A percentile compares a stretch with the other conserved stretches of the same genome.
Conservation (phyloP, 441 rosid species). For the Cnidoscolus chayamansa region DNA sequence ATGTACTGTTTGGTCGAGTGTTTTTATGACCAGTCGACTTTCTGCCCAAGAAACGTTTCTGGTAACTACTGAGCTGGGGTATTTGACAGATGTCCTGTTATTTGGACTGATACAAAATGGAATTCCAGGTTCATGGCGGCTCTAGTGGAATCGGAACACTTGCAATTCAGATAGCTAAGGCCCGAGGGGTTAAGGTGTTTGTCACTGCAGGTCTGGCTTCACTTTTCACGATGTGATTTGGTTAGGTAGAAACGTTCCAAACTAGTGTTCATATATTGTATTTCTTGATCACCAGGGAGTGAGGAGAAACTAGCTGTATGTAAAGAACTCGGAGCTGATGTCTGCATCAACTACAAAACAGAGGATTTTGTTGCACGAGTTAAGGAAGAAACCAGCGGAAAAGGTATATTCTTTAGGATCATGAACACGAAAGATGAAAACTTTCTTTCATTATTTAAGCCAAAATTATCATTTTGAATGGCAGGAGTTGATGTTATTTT, state of each 20-base stretch:
- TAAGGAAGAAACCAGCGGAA: conserved; percentile 67
- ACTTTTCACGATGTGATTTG: neutral
- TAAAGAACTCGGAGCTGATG: conserved; percentile 75
- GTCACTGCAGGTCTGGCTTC: conserved; percentile 68
- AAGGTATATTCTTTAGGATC: conserved; percentile 35
- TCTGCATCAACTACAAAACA: conserved; percentile 79
- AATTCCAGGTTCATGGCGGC: conserved; percentile 74
- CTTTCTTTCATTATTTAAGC: neutral
- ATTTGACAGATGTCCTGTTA: neutral
- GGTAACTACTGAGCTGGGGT: neutral
- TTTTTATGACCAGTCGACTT: conserved; percentile 70
- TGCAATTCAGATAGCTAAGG: conserved; percentile 83
- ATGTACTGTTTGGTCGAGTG: conserved; percentile 93
- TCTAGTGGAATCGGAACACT: conserved; percentile 92
- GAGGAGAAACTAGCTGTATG: conserved; percentile 71
- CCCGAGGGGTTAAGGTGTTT: conserved; percentile 60
- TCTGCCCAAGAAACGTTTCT: conserved; percentile 48
- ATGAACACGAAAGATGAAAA: neutral
- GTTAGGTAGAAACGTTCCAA: neutral
- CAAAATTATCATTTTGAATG: conserved; percentile 13
- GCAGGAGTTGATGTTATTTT: conserved; percentile 77
- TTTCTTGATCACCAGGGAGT: conserved; percentile 44
- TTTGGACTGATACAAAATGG: neutral
- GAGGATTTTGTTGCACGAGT: conserved; percentile 74
- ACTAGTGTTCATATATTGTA: neutral